Percentiles rank a stretch among this genome's conserved stretches.
Evolutionary conservation across 2,329 filamentous ascomycete genomes (phyloP).

Genomic region (Ceratocystis eucalypticola): DNA sequence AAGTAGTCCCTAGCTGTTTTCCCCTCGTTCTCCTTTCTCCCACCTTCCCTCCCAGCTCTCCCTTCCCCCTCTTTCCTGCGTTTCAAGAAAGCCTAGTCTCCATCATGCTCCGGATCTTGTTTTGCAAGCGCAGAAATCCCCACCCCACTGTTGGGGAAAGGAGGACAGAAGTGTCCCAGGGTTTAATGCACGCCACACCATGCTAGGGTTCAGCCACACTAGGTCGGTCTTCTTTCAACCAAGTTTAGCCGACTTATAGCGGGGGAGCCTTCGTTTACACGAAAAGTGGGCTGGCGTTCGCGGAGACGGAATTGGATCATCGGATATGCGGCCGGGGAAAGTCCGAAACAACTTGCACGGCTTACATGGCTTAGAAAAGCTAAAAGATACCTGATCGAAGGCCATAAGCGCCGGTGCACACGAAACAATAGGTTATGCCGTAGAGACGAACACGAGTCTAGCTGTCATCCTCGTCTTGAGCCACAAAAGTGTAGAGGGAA

Average conservation of each 20-base stretch:
- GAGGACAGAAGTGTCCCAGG: background rate
- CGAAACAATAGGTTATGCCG: background rate
- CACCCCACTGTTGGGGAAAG: background rate
- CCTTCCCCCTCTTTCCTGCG: background rate
- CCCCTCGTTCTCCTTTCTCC: background rate
- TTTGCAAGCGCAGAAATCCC: background rate
- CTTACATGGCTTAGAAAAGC: background rate
- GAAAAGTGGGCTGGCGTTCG: background rate
- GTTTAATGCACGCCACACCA: background rate
- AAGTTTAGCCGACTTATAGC: background rate
- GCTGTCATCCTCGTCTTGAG: background rate
- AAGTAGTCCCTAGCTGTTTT: background rate
- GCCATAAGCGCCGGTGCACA: background rate
- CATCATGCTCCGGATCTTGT: background rate
- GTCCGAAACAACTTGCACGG: background rate
- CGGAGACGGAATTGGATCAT: background rate
- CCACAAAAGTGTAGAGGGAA: background rate
- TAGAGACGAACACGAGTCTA: background rate
- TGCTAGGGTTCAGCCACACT: background rate
- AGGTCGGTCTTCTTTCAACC: background rate
- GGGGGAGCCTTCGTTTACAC: background rate
- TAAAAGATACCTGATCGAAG: background rate
- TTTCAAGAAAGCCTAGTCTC: background rate
- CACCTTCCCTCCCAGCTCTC: background rate
- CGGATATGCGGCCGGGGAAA: constrained; percentile 1